Conservation (phyloP, 805 yeast species). For the Schwanniomyces polymorphus region DNA sequence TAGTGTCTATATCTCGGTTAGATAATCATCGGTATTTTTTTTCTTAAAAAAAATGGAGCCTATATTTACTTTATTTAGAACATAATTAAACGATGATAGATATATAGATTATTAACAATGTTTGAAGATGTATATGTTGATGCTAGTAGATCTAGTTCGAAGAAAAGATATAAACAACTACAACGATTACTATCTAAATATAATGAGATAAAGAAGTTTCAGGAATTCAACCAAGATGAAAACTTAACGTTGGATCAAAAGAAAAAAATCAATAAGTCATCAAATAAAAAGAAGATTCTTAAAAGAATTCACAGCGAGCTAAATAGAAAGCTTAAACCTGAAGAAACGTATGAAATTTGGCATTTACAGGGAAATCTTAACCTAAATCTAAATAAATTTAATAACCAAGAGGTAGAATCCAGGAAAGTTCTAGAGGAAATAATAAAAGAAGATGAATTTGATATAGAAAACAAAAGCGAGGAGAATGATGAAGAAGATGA, state of each 20-base stretch:
- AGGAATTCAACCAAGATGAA: slow-evolving; percentile 8
- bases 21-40: not conserved
- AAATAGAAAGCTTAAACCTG: slow-evolving; percentile 24
- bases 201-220: slow-evolving; percentile 14
- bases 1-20: not conserved
- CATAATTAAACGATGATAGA: not conserved
- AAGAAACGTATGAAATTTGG: slow-evolving; percentile 37
- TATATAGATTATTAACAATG: slow-evolving; percentile 4
- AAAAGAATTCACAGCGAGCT: slow-evolving; percentile 24
- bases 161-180: slow-evolving; percentile 9
- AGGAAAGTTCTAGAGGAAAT: slow-evolving; percentile 1
- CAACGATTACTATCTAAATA: slow-evolving; percentile 14
- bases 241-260: slow-evolving; percentile 4
- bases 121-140: slow-evolving; percentile 11
- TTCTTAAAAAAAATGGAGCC: not conserved
- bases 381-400: slow-evolving; percentile 7
- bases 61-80: not conserved
- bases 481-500: slow-evolving; percentile 1
- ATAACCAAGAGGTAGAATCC: slow-evolving; percentile 8
- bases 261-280: slow-evolving; percentile 8
- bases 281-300: slow-evolving; percentile 12
- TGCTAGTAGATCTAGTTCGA: slow-evolving; percentile 6
- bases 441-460: not conserved
- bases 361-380: slow-evolving; percentile 17
- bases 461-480: not conserved